Evolutionary conservation across 805 yeast genomes (phyloP).

Genomic region (Candida michaelii): DNA sequence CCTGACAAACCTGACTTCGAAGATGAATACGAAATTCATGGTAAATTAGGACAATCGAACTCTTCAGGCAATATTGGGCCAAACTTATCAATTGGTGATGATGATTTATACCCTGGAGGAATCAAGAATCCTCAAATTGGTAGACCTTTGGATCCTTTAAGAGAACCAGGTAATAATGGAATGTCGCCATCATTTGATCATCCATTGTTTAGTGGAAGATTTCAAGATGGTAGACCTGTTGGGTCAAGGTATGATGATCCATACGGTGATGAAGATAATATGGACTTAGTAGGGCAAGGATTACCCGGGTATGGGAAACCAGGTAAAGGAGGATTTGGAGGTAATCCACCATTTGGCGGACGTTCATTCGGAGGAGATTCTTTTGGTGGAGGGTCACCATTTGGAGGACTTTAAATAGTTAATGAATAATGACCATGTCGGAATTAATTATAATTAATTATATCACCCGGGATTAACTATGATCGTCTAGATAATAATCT

Average conservation of each 20-base stretch:
- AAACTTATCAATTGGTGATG: slow-evolving; percentile 44
- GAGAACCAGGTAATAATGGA: slow-evolving; percentile 39
- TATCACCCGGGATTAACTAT: too few species aligned
- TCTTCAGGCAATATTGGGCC: neutral
- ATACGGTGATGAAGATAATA: slow-evolving; percentile 33
- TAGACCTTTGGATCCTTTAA: slow-evolving; percentile 47
- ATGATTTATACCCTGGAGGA: slow-evolving; percentile 51
- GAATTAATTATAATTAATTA: too few species aligned
- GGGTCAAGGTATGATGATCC: slow-evolving; percentile 59
- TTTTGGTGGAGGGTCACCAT: neutral
- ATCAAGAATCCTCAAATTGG: slow-evolving; percentile 38
- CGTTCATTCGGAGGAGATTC: neutral
- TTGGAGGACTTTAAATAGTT: too few species aligned
- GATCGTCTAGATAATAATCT: too few species aligned
- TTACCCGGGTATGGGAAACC: slow-evolving; percentile 41
- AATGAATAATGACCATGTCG: too few species aligned
- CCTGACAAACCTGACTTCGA: slow-evolving; percentile 53
- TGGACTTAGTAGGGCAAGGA: slow-evolving; percentile 46
- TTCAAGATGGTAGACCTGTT: slow-evolving; percentile 34
- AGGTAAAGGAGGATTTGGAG: slow-evolving; percentile 14
- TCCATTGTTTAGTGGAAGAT: slow-evolving; percentile 45
- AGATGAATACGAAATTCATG: slow-evolving; percentile 47
- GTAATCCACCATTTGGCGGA: slow-evolving; percentile 12
- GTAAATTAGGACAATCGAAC: neutral
- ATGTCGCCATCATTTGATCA: slow-evolving; percentile 55